Evolutionary conservation across 805 yeast species (phyloP), one percentile per base, ranked within the genome.

Genomic region (Nakazawaea molendinolei): DNA sequence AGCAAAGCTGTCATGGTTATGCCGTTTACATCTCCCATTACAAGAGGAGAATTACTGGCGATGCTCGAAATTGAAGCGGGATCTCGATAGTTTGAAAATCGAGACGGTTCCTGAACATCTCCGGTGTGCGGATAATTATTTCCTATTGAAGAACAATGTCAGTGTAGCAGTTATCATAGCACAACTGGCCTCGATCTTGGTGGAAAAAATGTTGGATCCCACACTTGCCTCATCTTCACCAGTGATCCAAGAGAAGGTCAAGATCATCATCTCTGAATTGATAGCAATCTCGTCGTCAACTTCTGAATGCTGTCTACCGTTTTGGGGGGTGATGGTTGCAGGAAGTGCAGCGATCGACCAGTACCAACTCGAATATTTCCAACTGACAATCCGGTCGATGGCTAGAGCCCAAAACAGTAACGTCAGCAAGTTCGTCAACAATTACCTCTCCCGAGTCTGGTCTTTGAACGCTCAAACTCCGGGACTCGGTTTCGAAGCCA

Each of bases 1-100:
- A 8, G 60, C 63, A 3, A 63, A 63, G 38, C 53, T 58, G 1
- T 52, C 60, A 1, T 62, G 58, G 49, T 42, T 63, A 9, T 46
- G 49, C 15, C 24, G 52, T 18, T 43, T 31, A 14, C 33, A 36
- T 15, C 38, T 47, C 38, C 49, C 51, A 3, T 40, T 47, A 9
- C 31, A 32, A 9, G 36, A 23, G 4, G 32, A 28, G 8, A 14
- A 33, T 24, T 28, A 22, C 14, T n/a, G 14, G 22, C 32, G 23
- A 33, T 28, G 36, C 24, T 28, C 27, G 12, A 15, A 26, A 13
- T 10, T 38, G 13, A 20, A 28, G 17, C 18, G 13, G 16, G 23
- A 32, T 17, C 17, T 38, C 25, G 33, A 28, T 16, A 16, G 14
- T 3, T 32, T 19, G 26, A 13, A 8, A 13, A 24, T 5, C 9